These are phyloP conservation scores for Myriosclerotinia duriaeana DNA, from an alignment of 2,329 filamentous ascomycete genomes.

Conservation along the genomic window DNA sequence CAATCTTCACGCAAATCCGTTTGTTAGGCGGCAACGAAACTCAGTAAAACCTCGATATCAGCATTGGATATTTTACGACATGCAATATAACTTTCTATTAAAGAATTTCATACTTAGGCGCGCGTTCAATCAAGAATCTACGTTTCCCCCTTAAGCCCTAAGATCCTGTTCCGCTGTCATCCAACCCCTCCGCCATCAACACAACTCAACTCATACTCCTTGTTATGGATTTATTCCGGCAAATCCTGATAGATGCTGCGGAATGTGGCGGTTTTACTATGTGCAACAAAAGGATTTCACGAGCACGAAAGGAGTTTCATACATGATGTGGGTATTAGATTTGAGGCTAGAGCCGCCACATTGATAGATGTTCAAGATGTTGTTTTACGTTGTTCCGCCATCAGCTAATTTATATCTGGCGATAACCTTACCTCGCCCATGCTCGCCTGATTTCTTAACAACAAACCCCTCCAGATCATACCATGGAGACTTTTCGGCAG, in stretches of 20 bases:
- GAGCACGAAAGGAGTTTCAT: neutral
- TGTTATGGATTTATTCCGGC: neutral
- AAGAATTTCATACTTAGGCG: neutral
- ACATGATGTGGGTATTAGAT: neutral
- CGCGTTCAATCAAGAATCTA: neutral
- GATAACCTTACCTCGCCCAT: neutral
- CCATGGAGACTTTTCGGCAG: neutral
- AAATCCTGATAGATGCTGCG: neutral
- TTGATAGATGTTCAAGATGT: neutral
- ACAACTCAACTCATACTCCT: neutral
- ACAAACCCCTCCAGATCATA: neutral
- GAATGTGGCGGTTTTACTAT: conserved; percentile 19
- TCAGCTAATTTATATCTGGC: neutral
- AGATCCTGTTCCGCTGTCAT: neutral
- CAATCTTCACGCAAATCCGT: too few species aligned
- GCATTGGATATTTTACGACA: neutral
- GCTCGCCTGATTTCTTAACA: conserved; percentile 3
- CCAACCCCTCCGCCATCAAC: neutral
- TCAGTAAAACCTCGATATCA: neutral
- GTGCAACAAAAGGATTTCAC: conserved; percentile 2
- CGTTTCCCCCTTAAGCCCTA: neutral
- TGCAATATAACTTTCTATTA: neutral
- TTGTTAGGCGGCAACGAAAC: too few species aligned
- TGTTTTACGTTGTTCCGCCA: neutral
- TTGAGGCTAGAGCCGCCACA: neutral